Base-by-base conservation (phyloP, 495 filamentous ascomycete species). In the Neurospora hispaniola region DNA sequence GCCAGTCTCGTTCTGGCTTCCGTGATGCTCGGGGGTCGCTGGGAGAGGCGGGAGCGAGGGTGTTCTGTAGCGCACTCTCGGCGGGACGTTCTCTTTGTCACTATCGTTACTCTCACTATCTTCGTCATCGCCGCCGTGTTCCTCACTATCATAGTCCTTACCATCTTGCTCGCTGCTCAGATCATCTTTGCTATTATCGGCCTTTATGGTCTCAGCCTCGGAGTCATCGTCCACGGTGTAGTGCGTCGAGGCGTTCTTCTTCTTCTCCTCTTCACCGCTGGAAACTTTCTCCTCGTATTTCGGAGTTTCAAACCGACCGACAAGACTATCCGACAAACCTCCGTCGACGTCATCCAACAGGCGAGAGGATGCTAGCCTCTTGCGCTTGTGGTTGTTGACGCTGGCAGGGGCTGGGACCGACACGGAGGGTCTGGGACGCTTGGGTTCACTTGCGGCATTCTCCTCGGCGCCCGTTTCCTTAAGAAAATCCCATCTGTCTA, bases 271-370 rank as follows among this genome's bases (percentile, higher is more conserved):
- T 4, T 2, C 11, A 3, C 0, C 11, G 4, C 2, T 2, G 11
- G 20, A 3, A 31, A 27, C 11, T 6, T 3, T 12, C 11, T 62
- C 5, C 0, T 31, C 6, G 5, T 27, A 0, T 0, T 6, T 16
- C 0, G 2, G 5, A 1, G 11, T 16, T 1, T 62, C 5, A 5
- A 5, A 31, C 0, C 12, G 48, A 5, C 48, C 23, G 6, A 5
- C 23, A 2, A 62, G 48, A 5, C 11, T 62, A 0, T 31, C 48
- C 12, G 0, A 0, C 2, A 62, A 8, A 12, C 48, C 23, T 14
- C 48, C 23, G 1, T 31, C 48, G 48, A 2, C 1, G 0, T 62
- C 23, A 31, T 62, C 23, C 6, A 62, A 1, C 0, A 62, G 23
- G 0, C 48, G 48, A 0, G 48, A 31, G 2, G 48, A 62, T 7